These are phyloP conservation scores for Oryza officinalis DNA, from an alignment of 176 grass and related monocot genomes.

Conservation along the genomic window DNA sequence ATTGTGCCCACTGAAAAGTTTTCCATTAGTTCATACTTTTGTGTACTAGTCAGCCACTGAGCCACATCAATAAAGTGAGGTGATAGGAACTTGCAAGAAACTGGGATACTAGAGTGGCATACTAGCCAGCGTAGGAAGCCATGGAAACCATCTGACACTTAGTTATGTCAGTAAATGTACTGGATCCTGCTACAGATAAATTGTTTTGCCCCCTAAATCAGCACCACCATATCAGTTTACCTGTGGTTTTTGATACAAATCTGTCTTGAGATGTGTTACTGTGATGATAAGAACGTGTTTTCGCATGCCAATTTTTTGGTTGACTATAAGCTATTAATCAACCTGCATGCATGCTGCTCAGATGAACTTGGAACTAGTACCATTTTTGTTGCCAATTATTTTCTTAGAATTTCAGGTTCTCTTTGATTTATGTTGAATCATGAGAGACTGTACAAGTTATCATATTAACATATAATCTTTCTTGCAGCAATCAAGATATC, in stretches of 20 bases:
- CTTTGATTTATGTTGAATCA: conserved; percentile 17
- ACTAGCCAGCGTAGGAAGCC: background rate
- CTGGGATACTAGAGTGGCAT: background rate
- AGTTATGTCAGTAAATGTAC: background rate
- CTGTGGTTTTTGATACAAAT: background rate
- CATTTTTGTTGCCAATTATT: conserved; percentile 2
- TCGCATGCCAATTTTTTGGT: background rate
- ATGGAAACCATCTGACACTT: background rate
- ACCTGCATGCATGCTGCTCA: conserved; percentile 4
- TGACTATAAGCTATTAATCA: conserved; percentile 8
- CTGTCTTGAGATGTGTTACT: background rate
- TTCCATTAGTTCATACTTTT: background rate
- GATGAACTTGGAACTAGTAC: conserved; percentile 15
- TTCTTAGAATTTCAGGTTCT: background rate
- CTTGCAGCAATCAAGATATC: conserved; percentile 22
- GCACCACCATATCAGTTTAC: background rate
- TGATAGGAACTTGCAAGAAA: background rate
- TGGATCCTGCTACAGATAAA: background rate
- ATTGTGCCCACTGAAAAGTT: background rate
- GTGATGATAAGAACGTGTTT: conserved; percentile 7
- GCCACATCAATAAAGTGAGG: background rate
- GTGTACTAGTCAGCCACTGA: background rate
- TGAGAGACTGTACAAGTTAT: conserved; percentile 16
- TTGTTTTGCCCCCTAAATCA: background rate
- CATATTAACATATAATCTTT: conserved; percentile 10